Evolutionary conservation across 768 basidiomycete species (phyloP).

Genomic region (Leccinum rimulosum): DNA sequence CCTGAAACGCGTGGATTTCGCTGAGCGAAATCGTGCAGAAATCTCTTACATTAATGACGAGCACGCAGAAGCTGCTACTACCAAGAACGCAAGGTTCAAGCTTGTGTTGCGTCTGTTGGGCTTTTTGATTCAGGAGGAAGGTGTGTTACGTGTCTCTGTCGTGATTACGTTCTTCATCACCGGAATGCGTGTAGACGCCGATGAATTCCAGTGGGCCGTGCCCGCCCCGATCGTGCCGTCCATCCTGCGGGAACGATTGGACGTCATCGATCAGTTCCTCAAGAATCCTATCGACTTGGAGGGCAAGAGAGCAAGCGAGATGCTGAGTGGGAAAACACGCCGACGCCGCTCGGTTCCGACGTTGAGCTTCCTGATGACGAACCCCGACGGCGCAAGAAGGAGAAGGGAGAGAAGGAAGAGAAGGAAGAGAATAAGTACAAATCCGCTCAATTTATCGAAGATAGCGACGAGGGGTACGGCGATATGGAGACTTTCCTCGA

Average conservation of each 20-base stretch:
- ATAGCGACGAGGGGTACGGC: constrained; percentile 82
- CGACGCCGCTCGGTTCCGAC: constrained; percentile 49
- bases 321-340: constrained; percentile 64
- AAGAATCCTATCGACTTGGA: constrained; percentile 75
- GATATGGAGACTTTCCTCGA: constrained; percentile 82
- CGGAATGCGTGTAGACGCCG: constrained; percentile 44
- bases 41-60: constrained; percentile 76
- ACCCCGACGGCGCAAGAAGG: constrained; percentile 31
- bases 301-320: constrained; percentile 69
- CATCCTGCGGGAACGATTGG: constrained; percentile 64
- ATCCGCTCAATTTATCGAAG: constrained; percentile 88
- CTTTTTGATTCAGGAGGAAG: constrained; percentile 65
- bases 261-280: constrained; percentile 83
- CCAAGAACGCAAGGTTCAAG: constrained; percentile 76
- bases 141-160: constrained; percentile 38
- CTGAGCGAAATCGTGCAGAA: constrained; percentile 42
- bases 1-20: background rate
- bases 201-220: constrained; percentile 83
- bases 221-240: constrained; percentile 67
- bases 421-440: constrained; percentile 77
- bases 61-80: constrained; percentile 64
- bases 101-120: constrained; percentile 79
- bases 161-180: background rate
- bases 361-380: constrained; percentile 35
- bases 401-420: constrained; percentile 10